A percentile compares a stretch with the other conserved stretches of the same genome.
Evolutionary conservation across 331 rosid species (phyloP).

Genomic region (Dryas integrifolia): DNA sequence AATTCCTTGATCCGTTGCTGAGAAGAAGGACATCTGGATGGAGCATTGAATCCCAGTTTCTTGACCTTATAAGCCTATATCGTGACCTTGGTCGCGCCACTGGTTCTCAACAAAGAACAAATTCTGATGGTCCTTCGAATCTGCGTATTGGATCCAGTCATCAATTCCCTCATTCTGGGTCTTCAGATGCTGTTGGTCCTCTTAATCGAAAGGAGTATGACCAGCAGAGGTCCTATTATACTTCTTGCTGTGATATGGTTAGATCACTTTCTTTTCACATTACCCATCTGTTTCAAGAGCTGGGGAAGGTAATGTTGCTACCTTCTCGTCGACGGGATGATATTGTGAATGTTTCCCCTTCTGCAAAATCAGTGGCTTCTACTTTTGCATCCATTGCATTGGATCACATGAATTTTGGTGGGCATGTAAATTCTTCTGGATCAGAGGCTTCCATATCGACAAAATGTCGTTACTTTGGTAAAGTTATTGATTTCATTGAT

Average conservation of each 20-base stretch:
- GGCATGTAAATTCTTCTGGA: slow-evolving; percentile 53
- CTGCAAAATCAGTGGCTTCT: slow-evolving; percentile 89
- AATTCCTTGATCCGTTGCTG: slow-evolving; percentile 83
- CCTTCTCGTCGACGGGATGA: slow-evolving; percentile 99
- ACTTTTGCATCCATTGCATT: slow-evolving; percentile 68
- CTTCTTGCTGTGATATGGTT: slow-evolving; percentile 83
- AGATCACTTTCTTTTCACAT: slow-evolving; percentile 92
- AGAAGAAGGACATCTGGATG: slow-evolving; percentile 85
- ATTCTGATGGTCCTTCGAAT: slow-evolving; percentile 50
- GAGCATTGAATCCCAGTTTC: slow-evolving; percentile 93
- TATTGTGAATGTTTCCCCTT: slow-evolving; percentile 64
- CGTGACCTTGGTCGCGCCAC: slow-evolving; percentile 84
- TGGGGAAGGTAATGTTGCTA: slow-evolving; percentile 85
- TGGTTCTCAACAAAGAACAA: slow-evolving; percentile 61
- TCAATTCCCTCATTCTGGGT: slow-evolving; percentile 49
- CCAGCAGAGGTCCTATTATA: slow-evolving; percentile 67
- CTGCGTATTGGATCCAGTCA: slow-evolving; percentile 51
- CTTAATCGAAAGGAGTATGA: slow-evolving; percentile 60
- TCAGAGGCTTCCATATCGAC: slow-evolving; percentile 71
- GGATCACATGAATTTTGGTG: slow-evolving; percentile 88
- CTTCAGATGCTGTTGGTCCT: slow-evolving; percentile 53
- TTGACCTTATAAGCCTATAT: slow-evolving; percentile 82
- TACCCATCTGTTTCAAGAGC: slow-evolving; percentile 93
- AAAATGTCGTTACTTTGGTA: slow-evolving; percentile 92
- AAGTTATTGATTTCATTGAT: slow-evolving; percentile 88